A percentile compares a stretch with the other conserved stretches of the same genome.
Evolutionary conservation across 805 yeast genomes (phyloP).

Genomic region (Cyberlindnera saturnus): DNA sequence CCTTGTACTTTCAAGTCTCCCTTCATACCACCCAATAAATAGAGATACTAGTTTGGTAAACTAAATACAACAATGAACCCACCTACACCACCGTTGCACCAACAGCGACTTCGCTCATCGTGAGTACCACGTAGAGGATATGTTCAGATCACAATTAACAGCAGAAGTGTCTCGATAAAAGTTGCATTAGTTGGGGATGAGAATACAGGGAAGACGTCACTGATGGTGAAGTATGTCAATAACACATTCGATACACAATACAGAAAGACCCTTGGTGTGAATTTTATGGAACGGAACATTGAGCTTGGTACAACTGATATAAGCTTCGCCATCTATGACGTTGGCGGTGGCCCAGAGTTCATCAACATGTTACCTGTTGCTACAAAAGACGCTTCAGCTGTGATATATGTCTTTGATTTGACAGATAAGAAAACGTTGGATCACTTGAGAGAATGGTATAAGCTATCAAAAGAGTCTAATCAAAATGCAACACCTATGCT

Average conservation of each 20-base stretch:
- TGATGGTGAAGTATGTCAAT: conserved; percentile 97
- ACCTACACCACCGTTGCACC: conserved; percentile 19
- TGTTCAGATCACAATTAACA: not conserved
- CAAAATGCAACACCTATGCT: conserved; percentile 85
- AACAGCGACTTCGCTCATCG: conserved; percentile 17
- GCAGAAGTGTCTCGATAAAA: conserved; percentile 53
- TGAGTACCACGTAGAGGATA: conserved; percentile 4
- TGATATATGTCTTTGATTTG: conserved; percentile 83
- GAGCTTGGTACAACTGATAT: conserved; percentile 81
- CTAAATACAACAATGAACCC: conserved; percentile 4
- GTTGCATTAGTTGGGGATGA: conserved; percentile 95
- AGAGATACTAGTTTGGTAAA: not conserved
- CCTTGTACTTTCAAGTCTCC: not conserved
- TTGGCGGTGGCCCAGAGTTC: conserved; percentile 94
- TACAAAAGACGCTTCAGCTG: conserved; percentile 86
- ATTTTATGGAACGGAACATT: conserved; percentile 87
- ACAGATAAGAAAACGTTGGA: conserved; percentile 81
- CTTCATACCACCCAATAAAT: not conserved
- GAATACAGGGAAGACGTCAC: conserved; percentile 90
- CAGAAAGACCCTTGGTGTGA: conserved; percentile 91
- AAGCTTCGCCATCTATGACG: conserved; percentile 89
- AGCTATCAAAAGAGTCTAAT: conserved; percentile 86
- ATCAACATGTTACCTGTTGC: conserved; percentile 94
- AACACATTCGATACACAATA: conserved; percentile 88
- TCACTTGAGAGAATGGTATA: conserved; percentile 91